Evolutionary conservation across 2,329 filamentous ascomycete genomes (phyloP).

Genomic region (Ophiosphaerella korrae): DNA sequence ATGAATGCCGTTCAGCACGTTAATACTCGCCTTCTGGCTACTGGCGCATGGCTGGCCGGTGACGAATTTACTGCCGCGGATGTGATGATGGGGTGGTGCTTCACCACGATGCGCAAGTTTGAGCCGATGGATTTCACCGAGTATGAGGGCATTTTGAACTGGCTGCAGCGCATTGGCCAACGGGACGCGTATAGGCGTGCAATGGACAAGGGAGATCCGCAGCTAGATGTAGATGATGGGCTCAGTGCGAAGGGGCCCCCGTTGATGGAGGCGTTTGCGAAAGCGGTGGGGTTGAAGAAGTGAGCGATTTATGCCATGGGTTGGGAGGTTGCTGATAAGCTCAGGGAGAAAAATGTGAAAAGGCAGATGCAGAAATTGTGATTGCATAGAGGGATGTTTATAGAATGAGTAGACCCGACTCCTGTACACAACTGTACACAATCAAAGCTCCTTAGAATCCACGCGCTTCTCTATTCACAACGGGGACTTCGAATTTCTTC

Average conservation of each 20-base stretch:
- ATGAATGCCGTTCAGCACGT: slow-evolving; percentile 50
- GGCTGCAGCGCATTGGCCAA: slow-evolving; percentile 33
- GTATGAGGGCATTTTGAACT: slow-evolving; percentile 38
- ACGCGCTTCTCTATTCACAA: slow-evolving; percentile 16
- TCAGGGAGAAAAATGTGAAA: background rate
- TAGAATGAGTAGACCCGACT: background rate
- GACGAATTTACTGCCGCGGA: slow-evolving; percentile 68
- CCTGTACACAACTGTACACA: too few relatives aligned
- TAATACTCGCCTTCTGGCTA: slow-evolving; percentile 56
- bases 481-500: slow-evolving; percentile 32
- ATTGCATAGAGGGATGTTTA: background rate
- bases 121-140: slow-evolving; percentile 44
- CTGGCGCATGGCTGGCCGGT: slow-evolving; percentile 62
- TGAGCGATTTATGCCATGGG: slow-evolving; percentile 10
- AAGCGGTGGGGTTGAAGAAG: slow-evolving; percentile 29
- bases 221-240: slow-evolving; percentile 41
- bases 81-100: slow-evolving; percentile 64
- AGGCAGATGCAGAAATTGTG: slow-evolving; percentile 3
- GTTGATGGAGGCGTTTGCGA: slow-evolving; percentile 21
- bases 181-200: slow-evolving; percentile 46
- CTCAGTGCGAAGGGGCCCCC: slow-evolving; percentile 36
- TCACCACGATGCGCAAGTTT: slow-evolving; percentile 67
- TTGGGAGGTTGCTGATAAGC: slow-evolving; percentile 6
- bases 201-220: slow-evolving; percentile 63
- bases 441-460: slow-evolving; percentile 13